phyloP scores from a whole-genome alignment of 75 land plant genomes.

The Adiantum capillusveneris region DNA sequence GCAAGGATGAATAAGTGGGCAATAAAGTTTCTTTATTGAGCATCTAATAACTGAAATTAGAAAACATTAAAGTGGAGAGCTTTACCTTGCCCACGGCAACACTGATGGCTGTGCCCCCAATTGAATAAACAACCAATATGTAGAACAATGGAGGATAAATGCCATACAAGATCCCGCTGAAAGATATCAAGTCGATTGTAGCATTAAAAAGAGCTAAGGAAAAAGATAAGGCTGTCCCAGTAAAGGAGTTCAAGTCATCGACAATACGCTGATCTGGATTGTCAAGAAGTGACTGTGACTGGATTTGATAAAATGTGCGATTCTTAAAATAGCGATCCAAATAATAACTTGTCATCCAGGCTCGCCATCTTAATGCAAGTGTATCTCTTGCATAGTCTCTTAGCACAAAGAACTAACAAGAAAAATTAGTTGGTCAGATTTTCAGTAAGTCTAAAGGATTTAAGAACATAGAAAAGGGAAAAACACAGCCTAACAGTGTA shows the following conservation, averaged over 20 bases:
- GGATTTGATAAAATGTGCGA: constrained; percentile 82
- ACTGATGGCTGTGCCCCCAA: constrained; percentile 96
- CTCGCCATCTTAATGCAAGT: constrained; percentile 87
- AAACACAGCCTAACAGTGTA: background rate
- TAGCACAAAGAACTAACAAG: constrained; percentile 76
- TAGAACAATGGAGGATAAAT: constrained; percentile 92
- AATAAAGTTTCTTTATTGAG: too few species aligned
- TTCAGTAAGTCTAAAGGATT: background rate
- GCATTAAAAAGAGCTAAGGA: constrained; percentile 87
- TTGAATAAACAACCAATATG: constrained; percentile 77
- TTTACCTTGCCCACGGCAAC: constrained; percentile 85
- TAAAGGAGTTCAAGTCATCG: constrained; percentile 88
- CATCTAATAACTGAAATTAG: too few species aligned
- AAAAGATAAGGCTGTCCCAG: constrained; percentile 85
- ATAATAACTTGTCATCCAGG: constrained; percentile 96
- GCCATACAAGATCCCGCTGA: constrained; percentile 88
- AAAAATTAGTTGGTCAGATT: background rate
- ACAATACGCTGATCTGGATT: constrained; percentile 99
- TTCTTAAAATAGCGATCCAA: constrained; percentile 80
- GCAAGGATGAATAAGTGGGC: too few species aligned
- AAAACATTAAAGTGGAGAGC: background rate
- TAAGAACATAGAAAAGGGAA: too few species aligned
- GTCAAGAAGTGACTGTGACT: constrained; percentile 88
- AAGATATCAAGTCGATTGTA: constrained; percentile 78
- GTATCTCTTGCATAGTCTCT: constrained; percentile 89